phyloP scores from a whole-genome alignment of 2,329 filamentous ascomycete species.

The Salinomyces thailandicus region DNA sequence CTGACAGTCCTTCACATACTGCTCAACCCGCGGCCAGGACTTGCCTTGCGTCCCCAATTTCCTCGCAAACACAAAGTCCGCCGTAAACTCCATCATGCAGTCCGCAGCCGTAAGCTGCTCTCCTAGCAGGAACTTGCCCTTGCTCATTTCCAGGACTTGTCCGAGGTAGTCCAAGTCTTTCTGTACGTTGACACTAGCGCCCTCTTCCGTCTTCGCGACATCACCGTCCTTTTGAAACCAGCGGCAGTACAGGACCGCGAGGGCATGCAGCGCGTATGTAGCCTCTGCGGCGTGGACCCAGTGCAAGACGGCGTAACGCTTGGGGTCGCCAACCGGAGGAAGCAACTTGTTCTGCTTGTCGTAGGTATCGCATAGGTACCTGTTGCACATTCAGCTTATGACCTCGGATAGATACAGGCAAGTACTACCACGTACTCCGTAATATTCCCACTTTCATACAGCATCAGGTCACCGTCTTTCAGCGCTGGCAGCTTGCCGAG shows the following conservation, averaged over 20 bases:
- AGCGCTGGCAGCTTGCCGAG: constrained; percentile 39
- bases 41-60: constrained; percentile 29
- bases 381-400: constrained; percentile 10
- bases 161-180: constrained; percentile 39
- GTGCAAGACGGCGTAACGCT: constrained; percentile 30
- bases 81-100: constrained; percentile 36
- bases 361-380: constrained; percentile 39
- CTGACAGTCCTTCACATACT: constrained; percentile 31
- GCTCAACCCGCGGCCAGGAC: constrained; percentile 24
- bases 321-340: constrained; percentile 24
- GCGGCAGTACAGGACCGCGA: constrained; percentile 36
- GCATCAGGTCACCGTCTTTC: constrained; percentile 30
- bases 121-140: constrained; percentile 32
- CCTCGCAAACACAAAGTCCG: constrained; percentile 31
- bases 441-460: constrained; percentile 39
- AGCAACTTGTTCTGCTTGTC: constrained; percentile 30
- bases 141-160: constrained; percentile 29
- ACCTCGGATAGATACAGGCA: background rate
- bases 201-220: constrained; percentile 28
- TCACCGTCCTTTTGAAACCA: constrained; percentile 32
- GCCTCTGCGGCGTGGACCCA: constrained; percentile 40
- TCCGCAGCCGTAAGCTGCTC: constrained; percentile 29
- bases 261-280: constrained; percentile 35
- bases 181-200: constrained; percentile 32
- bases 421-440: constrained; percentile 32